Evolutionary conservation across 2,329 filamentous ascomycete genomes (phyloP), one percentile per base, ranked within the genome.

Genomic region (Ceratocystiopsis brevicomis): DNA sequence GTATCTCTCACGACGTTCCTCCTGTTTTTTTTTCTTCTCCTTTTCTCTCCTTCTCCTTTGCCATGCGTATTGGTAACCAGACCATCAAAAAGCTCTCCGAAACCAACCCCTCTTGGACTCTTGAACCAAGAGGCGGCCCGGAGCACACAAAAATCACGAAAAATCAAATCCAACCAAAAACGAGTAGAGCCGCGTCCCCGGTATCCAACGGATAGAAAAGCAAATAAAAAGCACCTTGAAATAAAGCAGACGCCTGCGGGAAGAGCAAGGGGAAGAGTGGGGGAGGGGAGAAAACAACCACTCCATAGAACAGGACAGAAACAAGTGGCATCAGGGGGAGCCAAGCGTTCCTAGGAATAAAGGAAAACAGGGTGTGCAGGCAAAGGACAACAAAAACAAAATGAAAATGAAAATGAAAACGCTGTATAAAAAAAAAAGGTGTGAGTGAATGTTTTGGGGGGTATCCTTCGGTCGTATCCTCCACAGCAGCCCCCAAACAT

Each of bases 391-490:
- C 14, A 34, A n/a, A 21, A 16, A 10, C 21, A 30, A 38, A 34
- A 34, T 34, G 35, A 21, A 8, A 34, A 34, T 34, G 35, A 21
- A 8, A 41, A 36, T 36, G 33, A 43, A 43, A 43, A 38, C 33
- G 33, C 12, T 9, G n/a, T 25, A 43, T 16, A 38, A 41, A 44
- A 6, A 9, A 43, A 21, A 38, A 41, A 44, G 3, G 14, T 40
- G 39, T 34, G 37, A 25, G 39, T 37, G 44, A 30, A 6, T 30
- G 44, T 39, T 39, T 46, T 37, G 37, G 19, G 41, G 43, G 41
- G 41, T 46, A 43, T 46, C 44, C 40, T 46, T 43, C 38, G 15
- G 38, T 46, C 44, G 36, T 43, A 18, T 34, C 25, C 25, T 30
- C 33, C 19, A 32, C 10, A 38, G 21, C 19, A 21, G 19, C 37